Evolutionary conservation across 495 filamentous ascomycete genomes (phyloP).

Genomic region (Penicillium nucicola): DNA sequence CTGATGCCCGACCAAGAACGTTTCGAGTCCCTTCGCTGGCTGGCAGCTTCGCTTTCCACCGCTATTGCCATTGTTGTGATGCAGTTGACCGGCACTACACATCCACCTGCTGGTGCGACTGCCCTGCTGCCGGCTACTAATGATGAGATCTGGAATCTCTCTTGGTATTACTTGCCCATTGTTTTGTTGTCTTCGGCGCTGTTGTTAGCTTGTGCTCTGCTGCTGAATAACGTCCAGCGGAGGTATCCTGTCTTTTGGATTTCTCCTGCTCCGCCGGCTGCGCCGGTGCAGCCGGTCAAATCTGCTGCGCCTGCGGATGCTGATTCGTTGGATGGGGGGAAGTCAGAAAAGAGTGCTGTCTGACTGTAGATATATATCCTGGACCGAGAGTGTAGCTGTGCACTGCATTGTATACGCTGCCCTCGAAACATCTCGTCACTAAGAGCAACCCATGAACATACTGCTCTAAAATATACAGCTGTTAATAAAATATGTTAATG

Average conservation of each 20-base stretch:
- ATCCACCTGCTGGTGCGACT: slow-evolving; percentile 82
- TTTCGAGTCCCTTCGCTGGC: slow-evolving; percentile 58
- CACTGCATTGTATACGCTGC: too few relatives aligned
- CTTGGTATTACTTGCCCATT: slow-evolving; percentile 66
- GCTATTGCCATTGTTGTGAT: slow-evolving; percentile 64
- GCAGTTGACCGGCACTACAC: slow-evolving; percentile 69
- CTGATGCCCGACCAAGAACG: slow-evolving; percentile 39
- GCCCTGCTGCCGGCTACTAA: slow-evolving; percentile 69
- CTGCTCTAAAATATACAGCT: too few relatives aligned
- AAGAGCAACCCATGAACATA: too few relatives aligned
- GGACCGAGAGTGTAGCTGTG: too few relatives aligned
- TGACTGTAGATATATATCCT: not conserved
- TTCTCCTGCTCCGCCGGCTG: slow-evolving; percentile 15
- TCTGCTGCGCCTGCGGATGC: not conserved
- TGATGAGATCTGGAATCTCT: slow-evolving; percentile 51
- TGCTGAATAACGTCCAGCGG: slow-evolving; percentile 72
- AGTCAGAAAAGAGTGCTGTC: slow-evolving; percentile 8
- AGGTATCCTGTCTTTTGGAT: slow-evolving; percentile 72
- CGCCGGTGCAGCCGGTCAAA: not conserved
- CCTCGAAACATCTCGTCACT: too few relatives aligned
- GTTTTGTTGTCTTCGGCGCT: slow-evolving; percentile 60
- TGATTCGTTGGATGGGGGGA: not conserved
- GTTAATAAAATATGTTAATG: too few relatives aligned
- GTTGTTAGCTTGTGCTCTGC: slow-evolving; percentile 57
- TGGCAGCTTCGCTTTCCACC: slow-evolving; percentile 64